A percentile compares a stretch with the other conserved stretches of the same genome.
These are phyloP conservation scores for Toxicodendron radicans DNA, from an alignment of 345 rosid genomes.

Conservation along the genomic window DNA sequence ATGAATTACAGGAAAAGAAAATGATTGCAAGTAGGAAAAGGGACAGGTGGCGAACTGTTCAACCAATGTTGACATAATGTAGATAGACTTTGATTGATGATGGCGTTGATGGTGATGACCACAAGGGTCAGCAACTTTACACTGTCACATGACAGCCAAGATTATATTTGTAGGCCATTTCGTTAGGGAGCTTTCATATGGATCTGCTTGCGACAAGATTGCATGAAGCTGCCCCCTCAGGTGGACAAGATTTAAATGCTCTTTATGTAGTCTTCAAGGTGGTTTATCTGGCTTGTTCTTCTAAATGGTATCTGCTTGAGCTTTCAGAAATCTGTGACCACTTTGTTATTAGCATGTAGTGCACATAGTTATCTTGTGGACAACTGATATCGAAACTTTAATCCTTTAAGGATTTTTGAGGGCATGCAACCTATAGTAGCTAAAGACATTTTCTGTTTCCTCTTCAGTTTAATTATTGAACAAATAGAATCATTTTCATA, in stretches of 20 bases:
- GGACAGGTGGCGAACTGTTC: conserved; percentile 22
- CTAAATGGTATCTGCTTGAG: conserved; percentile 24
- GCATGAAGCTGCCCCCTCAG: conserved; percentile 24
- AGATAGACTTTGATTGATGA: conserved; percentile 22
- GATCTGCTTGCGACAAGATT: conserved; percentile 24
- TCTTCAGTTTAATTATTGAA: conserved; percentile 19
- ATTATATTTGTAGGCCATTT: conserved; percentile 29
- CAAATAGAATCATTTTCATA: neutral
- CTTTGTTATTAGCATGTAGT: conserved; percentile 25
- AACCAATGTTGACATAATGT: conserved; percentile 16
- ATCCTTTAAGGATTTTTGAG: conserved; percentile 26
- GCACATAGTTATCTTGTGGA: conserved; percentile 20
- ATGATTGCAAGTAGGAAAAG: conserved; percentile 19
- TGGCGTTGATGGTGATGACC: conserved; percentile 4
- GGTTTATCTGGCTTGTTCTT: conserved; percentile 26
- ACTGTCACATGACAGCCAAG: conserved; percentile 18
- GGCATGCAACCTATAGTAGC: conserved; percentile 25
- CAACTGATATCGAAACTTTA: conserved; percentile 22
- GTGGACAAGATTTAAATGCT: conserved; percentile 26
- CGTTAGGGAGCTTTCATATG: conserved; percentile 21
- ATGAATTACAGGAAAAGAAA: conserved; percentile 15
- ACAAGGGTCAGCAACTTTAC: conserved; percentile 10
- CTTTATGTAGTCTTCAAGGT: conserved; percentile 18
- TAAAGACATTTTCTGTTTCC: conserved; percentile 25
- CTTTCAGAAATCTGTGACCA: conserved; percentile 25